Conservation (phyloP, 139 green algal genomes). For the Yamagishiella unicocca region DNA sequence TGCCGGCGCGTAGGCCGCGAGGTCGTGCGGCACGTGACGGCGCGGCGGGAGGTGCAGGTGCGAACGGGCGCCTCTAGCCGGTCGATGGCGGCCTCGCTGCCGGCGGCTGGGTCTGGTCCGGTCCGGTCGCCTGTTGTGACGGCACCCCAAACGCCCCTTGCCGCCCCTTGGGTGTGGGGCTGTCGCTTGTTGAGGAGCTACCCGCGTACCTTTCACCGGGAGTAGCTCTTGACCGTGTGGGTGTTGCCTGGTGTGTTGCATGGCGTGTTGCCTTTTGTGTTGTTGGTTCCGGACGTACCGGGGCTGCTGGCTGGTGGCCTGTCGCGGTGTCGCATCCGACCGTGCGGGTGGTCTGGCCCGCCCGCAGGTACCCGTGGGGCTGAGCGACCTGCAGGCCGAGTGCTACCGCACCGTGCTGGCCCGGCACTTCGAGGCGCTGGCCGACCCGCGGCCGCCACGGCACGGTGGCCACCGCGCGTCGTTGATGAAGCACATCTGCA, state of each 20-base stretch:
- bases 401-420: slow-evolving; percentile 74
- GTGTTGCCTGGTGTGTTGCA: no score
- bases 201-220: no score
- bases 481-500: slow-evolving; percentile 64
- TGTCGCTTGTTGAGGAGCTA: no score
- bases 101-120: neutral
- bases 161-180: no score
- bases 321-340: no score
- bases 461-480: slow-evolving; percentile 50
- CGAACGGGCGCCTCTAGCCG: no score
- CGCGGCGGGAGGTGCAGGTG: slow-evolving; percentile 55
- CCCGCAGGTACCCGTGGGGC: slow-evolving; percentile 57
- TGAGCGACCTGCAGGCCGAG: slow-evolving; percentile 54
- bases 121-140: neutral
- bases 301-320: no score
- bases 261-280: no score
- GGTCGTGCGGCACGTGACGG: slow-evolving; percentile 3
- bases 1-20: slow-evolving; percentile 12
- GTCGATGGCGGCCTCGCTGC: no score
- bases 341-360: no score
- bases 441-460: slow-evolving; percentile 66
- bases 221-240: no score
- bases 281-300: no score
- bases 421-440: slow-evolving; percentile 71
- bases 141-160: slow-evolving; percentile 49